Base-by-base conservation (phyloP, 164 flowering plant genomes). In the Paratinospora sagittata region DNA sequence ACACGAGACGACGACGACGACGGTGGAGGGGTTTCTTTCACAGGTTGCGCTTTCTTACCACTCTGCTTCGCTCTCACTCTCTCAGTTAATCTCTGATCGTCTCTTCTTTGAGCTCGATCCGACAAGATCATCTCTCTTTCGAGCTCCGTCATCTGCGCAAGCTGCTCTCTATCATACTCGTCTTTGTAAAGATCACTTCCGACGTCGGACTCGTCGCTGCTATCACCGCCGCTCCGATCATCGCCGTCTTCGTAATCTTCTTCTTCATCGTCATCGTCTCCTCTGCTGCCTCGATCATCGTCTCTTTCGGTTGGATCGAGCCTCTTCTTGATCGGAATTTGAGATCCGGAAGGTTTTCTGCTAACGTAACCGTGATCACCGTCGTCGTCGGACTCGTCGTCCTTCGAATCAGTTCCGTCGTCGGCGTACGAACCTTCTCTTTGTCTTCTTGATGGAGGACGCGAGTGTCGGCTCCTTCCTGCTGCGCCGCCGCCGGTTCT, bases 161-260 rank as follows among this genome's bases (percentile, higher is more conserved):
- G 89, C 72, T 86, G 77, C 72, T 84, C 84, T 72, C 89, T 72
- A 66, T 92, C 97, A 47, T 85, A 90, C 36, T 89, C 97, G 71
- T 87, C 85, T 79, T 89, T 95, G 83, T 89, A 95, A 39, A 92
- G 88, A 79, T 95, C 96, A 74, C 92, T 87, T 23, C 96, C 98
- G 57, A 91, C 83, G 71, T 87, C 86, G 52, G 93, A 89, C 34
- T 89, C 96, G 65, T 89, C 94, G 68, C 90, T 86, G 69, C 92
- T 86, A 19, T 52, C 58, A 21, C 49, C 13, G 14, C 49, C 14
- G 49, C 14, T 16, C 13, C 9, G 49, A 7, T 16, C 14, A 3
- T 1, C 49, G 21, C 81, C 87, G 70, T 81, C 88, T 30, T 75
- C 78, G 58, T 37, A 85, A 71, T 76, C 88, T 67, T 83, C 86